A percentile compares a stretch with the other conserved stretches of the same genome.
These are phyloP conservation scores for Theileria annulata DNA, from an alignment of 169 alveolate genomes.

Conservation along the genomic window DNA sequence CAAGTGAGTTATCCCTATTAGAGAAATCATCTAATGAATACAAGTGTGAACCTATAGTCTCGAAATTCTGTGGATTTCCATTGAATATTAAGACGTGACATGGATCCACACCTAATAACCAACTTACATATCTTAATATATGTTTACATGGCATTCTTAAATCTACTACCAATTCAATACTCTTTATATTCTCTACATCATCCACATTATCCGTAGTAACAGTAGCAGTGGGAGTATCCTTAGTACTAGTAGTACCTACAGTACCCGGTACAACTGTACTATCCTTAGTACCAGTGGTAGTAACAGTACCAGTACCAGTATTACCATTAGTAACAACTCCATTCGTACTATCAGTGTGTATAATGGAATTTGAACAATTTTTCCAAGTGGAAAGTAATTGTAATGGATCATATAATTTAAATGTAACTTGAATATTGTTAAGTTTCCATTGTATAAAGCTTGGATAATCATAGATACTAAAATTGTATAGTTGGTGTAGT, in stretches of 20 bases:
- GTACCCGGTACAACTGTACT: neutral
- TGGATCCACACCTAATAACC: slow-evolving; percentile 77
- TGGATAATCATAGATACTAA: slow-evolving; percentile 63
- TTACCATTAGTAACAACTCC: neutral
- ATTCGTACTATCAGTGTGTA: neutral
- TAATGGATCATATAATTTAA: slow-evolving; percentile 48
- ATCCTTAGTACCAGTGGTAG: neutral
- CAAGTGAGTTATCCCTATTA: slow-evolving; percentile 59
- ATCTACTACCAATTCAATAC: slow-evolving; percentile 62
- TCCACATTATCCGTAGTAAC: neutral
- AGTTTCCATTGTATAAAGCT: slow-evolving; percentile 56
- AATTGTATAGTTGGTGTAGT: slow-evolving; percentile 10
- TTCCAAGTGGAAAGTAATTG: slow-evolving; percentile 52
- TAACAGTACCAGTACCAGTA: neutral
- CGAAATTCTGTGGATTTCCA: slow-evolving; percentile 59
- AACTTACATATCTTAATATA: slow-evolving; percentile 72
- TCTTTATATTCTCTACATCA: slow-evolving; percentile 8
- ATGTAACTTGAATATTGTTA: slow-evolving; percentile 39
- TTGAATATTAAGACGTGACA: slow-evolving; percentile 72
- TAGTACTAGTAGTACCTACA: neutral
- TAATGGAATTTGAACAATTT: slow-evolving; percentile 41
- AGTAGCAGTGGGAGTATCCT: too few species aligned
- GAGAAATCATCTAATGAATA: slow-evolving; percentile 62
- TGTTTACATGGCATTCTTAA: slow-evolving; percentile 75
- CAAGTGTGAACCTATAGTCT: slow-evolving; percentile 28